These are phyloP conservation scores for Nyctanthes arbortristis DNA, from an alignment of 257 asterid species.

Conservation along the genomic window DNA sequence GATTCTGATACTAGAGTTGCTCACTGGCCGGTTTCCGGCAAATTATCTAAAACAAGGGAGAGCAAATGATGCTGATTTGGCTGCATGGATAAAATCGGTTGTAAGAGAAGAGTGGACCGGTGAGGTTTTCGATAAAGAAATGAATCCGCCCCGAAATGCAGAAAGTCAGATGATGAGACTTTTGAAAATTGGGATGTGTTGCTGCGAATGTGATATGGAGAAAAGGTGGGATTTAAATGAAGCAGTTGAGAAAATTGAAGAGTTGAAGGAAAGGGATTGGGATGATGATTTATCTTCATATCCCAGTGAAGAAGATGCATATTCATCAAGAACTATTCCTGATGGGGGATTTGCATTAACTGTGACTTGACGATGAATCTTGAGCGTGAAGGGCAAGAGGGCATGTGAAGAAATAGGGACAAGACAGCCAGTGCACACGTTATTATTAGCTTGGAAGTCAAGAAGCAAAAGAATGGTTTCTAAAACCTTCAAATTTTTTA, in stretches of 20 bases:
- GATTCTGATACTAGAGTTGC: conserved; percentile 60
- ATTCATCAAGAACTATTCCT: conserved; percentile 35
- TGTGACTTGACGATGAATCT: neutral
- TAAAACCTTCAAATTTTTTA: neutral
- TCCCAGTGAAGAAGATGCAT: conserved; percentile 42
- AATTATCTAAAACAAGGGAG: conserved; percentile 53
- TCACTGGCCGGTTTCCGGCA: conserved; percentile 61
- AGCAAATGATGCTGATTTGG: conserved; percentile 51
- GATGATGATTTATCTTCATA: conserved; percentile 44
- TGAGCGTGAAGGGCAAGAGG: neutral
- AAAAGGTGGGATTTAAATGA: conserved; percentile 51
- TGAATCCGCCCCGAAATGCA: conserved; percentile 26
- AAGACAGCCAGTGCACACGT: neutral
- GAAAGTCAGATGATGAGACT: conserved; percentile 68
- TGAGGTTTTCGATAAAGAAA: conserved; percentile 68
- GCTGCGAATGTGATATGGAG: conserved; percentile 57
- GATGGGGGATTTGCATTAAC: conserved; percentile 43
- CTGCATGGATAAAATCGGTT: conserved; percentile 64
- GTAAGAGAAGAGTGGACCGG: conserved; percentile 77
- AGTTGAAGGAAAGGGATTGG: conserved; percentile 45
- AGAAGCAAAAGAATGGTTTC: neutral
- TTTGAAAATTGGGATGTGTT: conserved; percentile 67
- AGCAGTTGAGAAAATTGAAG: conserved; percentile 54
- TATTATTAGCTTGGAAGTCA: neutral
- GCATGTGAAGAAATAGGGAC: no score